These are phyloP conservation scores for Cucumis sativus DNA, from an alignment of 306 rosid species.

Conservation along the genomic window Cucumber_9930_V3 NC_026660.2:8592001-8592500, in stretches of 20 bases:
- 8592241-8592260: slow-evolving; percentile 33
- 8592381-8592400: not conserved
- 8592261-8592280: slow-evolving; percentile 29
- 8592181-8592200: slow-evolving; percentile 31
- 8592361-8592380: slow-evolving; percentile 38
- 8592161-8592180: slow-evolving; percentile 34
- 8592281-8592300: slow-evolving; percentile 37
- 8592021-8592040: slow-evolving; percentile 34
- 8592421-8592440: not conserved
- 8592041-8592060: slow-evolving; percentile 25
- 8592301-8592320: slow-evolving; percentile 55
- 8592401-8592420: not conserved
- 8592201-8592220: slow-evolving; percentile 50
- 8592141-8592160: slow-evolving; percentile 23
- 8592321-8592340: slow-evolving; percentile 27
- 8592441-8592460: slow-evolving; percentile 29
- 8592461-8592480: slow-evolving; percentile 46
- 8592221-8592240: slow-evolving; percentile 47
- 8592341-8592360: slow-evolving; percentile 52
- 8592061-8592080: slow-evolving; percentile 36
- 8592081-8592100: slow-evolving; percentile 46
- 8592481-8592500: slow-evolving; percentile 32
- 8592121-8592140: slow-evolving; percentile 39
- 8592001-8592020: slow-evolving; percentile 24
- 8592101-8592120: slow-evolving; percentile 55